phyloP scores from a whole-genome alignment of 106 monocot genomes.

The Apostasia shenzhenica region DNA sequence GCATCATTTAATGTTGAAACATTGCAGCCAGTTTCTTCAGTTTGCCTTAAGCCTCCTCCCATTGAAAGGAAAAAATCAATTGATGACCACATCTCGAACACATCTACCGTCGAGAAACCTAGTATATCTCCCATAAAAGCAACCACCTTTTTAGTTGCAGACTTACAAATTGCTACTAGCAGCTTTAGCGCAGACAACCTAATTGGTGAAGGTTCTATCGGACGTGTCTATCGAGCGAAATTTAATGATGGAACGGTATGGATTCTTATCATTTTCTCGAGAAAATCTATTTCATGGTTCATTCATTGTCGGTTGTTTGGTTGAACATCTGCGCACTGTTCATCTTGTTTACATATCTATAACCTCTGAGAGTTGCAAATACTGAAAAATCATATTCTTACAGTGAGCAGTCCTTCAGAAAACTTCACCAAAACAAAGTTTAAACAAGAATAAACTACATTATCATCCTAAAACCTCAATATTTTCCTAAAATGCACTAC shows the following conservation, averaged over 20 bases:
- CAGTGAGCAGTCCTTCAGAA: no score
- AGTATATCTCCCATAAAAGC: slow-evolving; percentile 36
- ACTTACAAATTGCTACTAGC: slow-evolving; percentile 80
- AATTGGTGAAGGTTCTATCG: slow-evolving; percentile 73
- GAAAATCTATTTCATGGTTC: not conserved
- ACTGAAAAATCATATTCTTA: no score
- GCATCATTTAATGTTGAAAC: slow-evolving; percentile 18
- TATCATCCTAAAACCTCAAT: not conserved
- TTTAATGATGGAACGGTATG: slow-evolving; percentile 83
- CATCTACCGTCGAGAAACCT: slow-evolving; percentile 28
- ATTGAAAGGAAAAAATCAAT: slow-evolving; percentile 42
- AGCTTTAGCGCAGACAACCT: slow-evolving; percentile 83
- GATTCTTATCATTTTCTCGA: not conserved
- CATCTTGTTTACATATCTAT: no score
- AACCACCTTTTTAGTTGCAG: slow-evolving; percentile 72
- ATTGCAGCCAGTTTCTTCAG: slow-evolving; percentile 27
- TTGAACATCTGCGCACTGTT: no score
- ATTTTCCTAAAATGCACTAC: no score
- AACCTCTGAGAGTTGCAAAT: no score
- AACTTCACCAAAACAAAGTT: not conserved
- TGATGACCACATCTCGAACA: slow-evolving; percentile 54
- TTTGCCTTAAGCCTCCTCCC: slow-evolving; percentile 61
- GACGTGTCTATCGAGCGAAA: slow-evolving; percentile 80
- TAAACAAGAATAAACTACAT: not conserved
- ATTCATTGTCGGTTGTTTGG: not conserved